Base-by-base conservation (phyloP, 306 rosid species). In the Macrotyloma uniflorum region DNA sequence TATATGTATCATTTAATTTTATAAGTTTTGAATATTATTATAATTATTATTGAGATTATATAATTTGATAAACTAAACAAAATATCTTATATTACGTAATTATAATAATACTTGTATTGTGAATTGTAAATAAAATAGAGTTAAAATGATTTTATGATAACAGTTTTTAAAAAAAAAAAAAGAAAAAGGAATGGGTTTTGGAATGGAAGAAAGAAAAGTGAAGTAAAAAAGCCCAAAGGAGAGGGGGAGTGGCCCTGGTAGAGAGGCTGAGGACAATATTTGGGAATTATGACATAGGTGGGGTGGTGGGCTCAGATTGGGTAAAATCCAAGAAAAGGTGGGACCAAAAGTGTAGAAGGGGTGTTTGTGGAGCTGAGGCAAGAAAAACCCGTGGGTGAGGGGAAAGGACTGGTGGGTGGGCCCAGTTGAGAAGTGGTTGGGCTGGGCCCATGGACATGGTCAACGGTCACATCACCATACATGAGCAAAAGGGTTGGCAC, bases 401-500 rank as follows among this genome's bases (percentile, higher is more conserved):
- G 38, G n/a, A 59, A 59, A 59, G 40, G 40, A 26, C 66, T 12
- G 1, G 35, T 43, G 33, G 35, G 62, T 45, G 49, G 50, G 50
- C 70, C 70, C 59, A 55, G 12, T 57, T 55, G 42, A 14, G 11
- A 55, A 38, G 51, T 4, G 5, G 69, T 40, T 49, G 14, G 33
- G 15, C 9, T 3, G 64, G 76, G 76, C 46, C 75, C 75, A 30
- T 18, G 5, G 23, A 45, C 23, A 2, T 32, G 50, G 26, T 59
- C 63, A 8, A 62, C 24, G 36, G 63, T 75, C 70, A 75, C 70
- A 33, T 75, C 79, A 19, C 1, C 18, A 36, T n/a, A n/a, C n/a
- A n/a, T n/a, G n/a, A n/a, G n/a, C n/a, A n/a, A 15, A 32, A 4
- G 1, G 61, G n/a, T 19, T 18, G n/a, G 8, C 36, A 63, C 47